Conservation (phyloP, 345 rosid genomes). For the Populus deltoides region DNA sequence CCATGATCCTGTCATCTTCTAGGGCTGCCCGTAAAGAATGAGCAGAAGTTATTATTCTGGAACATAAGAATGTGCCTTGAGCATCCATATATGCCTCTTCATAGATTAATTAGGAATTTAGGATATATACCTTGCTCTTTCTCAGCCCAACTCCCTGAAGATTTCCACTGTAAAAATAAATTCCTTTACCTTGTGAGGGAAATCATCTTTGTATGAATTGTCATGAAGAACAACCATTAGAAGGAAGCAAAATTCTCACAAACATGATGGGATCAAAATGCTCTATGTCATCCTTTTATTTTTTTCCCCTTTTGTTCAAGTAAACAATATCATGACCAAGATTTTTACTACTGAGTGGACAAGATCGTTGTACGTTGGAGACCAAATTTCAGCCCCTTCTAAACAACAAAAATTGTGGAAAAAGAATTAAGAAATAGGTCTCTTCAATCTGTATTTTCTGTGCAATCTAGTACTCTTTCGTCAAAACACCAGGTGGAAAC, state of each 20-base stretch:
- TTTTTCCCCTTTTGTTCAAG: background rate
- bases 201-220: too few species aligned
- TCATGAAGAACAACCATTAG: too few species aligned
- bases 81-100: too few species aligned
- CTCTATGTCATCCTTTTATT: background rate
- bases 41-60: too few species aligned
- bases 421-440: slow-evolving; percentile 26
- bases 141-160: background rate
- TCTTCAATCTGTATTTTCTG: background rate
- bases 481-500: background rate
- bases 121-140: too few species aligned
- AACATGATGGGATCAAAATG: too few species aligned
- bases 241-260: too few species aligned
- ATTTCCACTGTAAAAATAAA: background rate
- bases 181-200: too few species aligned
- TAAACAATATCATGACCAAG: background rate
- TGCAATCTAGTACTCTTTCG: slow-evolving; percentile 3
- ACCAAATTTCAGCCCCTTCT: slow-evolving; percentile 11
- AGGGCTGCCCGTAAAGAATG: too few species aligned
- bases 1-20: too few species aligned
- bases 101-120: too few species aligned
- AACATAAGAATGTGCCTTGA: too few species aligned
- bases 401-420: slow-evolving; percentile 2
- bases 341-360: background rate
- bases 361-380: slow-evolving; percentile 13